phyloP scores from a whole-genome alignment of 441 rosid genomes.

The Adansonia madagascariensis region DNA sequence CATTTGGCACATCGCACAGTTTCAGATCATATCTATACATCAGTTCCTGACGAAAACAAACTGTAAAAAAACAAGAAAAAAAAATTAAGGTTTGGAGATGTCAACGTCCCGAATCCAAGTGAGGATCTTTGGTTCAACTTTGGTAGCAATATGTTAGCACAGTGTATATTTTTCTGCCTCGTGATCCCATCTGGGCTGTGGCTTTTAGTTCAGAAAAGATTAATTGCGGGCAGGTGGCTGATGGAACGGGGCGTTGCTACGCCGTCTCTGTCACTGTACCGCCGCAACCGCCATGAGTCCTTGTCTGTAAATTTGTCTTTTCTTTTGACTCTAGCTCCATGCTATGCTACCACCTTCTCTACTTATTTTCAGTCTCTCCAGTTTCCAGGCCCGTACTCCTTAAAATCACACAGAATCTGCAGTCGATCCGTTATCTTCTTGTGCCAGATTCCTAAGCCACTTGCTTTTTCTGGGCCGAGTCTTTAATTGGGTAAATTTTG shows the following conservation, averaged over 20 bases:
- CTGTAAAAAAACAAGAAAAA: not conserved
- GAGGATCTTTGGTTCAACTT: conserved; percentile 34
- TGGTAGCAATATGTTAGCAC: not conserved
- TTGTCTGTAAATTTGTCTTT: conserved; percentile 25
- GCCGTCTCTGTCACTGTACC: conserved; percentile 27
- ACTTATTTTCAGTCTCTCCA: not conserved
- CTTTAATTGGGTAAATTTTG: not conserved
- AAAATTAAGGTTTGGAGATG: conserved; percentile 1
- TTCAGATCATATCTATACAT: not conserved
- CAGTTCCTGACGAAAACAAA: not conserved
- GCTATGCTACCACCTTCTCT: not conserved
- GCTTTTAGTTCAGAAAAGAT: conserved; percentile 11
- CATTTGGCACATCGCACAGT: not conserved
- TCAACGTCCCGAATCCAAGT: conserved; percentile 32
- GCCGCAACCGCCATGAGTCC: conserved; percentile 26
- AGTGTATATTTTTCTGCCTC: not conserved
- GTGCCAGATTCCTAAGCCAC: not conserved
- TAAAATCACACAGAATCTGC: not conserved
- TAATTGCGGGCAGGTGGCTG: conserved; percentile 20
- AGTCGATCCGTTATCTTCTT: not conserved
- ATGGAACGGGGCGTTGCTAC: conserved; percentile 8
- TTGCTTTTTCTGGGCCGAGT: not conserved
- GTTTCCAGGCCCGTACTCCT: conserved; percentile 13
- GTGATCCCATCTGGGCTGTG: conserved; percentile 11
- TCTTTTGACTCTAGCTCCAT: conserved; percentile 14